Evolutionary conservation across 2,329 filamentous ascomycete genomes (phyloP).

Genomic region (Ophiostoma piceae): DNA sequence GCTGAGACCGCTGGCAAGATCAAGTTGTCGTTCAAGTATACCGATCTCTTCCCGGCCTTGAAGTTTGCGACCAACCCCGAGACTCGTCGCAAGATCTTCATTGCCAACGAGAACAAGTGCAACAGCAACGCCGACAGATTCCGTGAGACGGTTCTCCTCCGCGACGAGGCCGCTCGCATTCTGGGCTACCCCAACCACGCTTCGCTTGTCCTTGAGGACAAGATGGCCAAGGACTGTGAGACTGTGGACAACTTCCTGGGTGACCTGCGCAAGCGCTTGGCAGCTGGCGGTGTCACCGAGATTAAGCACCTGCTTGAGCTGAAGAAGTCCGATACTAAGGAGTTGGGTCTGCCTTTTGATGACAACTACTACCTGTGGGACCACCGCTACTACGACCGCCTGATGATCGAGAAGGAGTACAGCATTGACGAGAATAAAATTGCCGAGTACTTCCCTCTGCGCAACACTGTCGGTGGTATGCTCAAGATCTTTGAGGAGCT

Average conservation of each 20-base stretch:
- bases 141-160: constrained; percentile 66
- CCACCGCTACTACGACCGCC: constrained; percentile 69
- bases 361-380: constrained; percentile 80
- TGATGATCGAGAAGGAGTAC: constrained; percentile 76
- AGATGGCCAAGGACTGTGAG: constrained; percentile 75
- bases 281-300: constrained; percentile 65
- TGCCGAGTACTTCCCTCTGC: constrained; percentile 77
- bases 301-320: constrained; percentile 63
- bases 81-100: constrained; percentile 62
- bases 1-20: constrained; percentile 66
- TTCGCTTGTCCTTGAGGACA: constrained; percentile 69
- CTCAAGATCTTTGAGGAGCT: constrained; percentile 77
- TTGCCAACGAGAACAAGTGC: constrained; percentile 77
- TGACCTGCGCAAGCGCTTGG: constrained; percentile 62
- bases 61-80: constrained; percentile 71
- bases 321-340: constrained; percentile 64
- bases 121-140: constrained; percentile 69
- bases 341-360: constrained; percentile 55
- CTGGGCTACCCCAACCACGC: constrained; percentile 75
- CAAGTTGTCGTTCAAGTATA: constrained; percentile 76
- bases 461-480: constrained; percentile 70
- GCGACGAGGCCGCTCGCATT: constrained; percentile 71
- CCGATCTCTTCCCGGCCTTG: constrained; percentile 69
- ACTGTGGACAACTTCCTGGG: constrained; percentile 68
- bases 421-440: constrained; percentile 74